Evolutionary conservation across 1,284 basidiomycete genomes (phyloP), one percentile per base, ranked within the genome.

Genomic region (Rhodotorula sp.): DNA sequence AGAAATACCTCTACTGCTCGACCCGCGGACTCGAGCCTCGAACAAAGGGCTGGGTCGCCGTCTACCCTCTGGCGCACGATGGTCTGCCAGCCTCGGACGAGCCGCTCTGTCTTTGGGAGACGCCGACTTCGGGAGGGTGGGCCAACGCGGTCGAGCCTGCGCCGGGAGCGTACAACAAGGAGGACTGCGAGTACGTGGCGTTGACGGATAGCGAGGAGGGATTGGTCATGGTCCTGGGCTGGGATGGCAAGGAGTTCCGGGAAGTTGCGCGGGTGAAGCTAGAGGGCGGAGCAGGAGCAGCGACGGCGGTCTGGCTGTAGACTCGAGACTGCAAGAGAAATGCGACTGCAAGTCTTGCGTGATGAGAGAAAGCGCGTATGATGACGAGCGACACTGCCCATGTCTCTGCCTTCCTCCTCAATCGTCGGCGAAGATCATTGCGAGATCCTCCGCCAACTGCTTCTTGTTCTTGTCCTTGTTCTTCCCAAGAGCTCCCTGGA

Each of bases 61-160:
- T 80, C 2, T 80, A 79, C 75, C 53, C 70, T 19, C 77, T 82
- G 15, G 65, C 76, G 32, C 66, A 73, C 7, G 64, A 71, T 10
- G 79, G 79, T 7, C 63, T 77, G 13, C 72, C 78, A 53, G 51
- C 70, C n/a, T 52, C 75, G n/a, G 62, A 59, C 22, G 64, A 59
- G n/a, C 66, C 74, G 10, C 52, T 72, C 27, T 73, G 67, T 15
- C 56, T 79, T 19, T 77, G 77, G 74, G 73, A 81, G 66, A 81
- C 81, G 2, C 76, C 78, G 4, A 81, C 81, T 0, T 77, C 74
- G 5, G 81, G 81, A n/a, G 81, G 81, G 4, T 81, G 81, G 81
- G 81, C 81, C 2, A 81, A 82, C 66, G 81, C 81, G 0, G 80
- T 82, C 39, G 78, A 80, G 59, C 78, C 79, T 39, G 79, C 80